Conservation (phyloP, 192 early-diverging fungal species). For the Blastocladiella britannica region DNA sequence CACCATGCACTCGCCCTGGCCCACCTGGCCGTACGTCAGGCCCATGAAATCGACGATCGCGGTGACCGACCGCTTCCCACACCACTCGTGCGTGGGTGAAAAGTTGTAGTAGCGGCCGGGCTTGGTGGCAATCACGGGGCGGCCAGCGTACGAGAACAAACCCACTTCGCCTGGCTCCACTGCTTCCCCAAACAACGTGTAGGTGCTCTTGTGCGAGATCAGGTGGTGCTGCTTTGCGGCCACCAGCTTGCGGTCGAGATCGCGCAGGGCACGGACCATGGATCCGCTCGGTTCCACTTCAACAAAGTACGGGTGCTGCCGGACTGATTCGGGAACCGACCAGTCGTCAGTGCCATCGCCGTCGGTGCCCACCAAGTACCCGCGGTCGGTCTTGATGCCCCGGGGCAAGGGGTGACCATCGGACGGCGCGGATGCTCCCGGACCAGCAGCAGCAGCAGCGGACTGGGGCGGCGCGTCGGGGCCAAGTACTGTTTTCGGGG, state of each 20-base stretch:
- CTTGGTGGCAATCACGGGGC: slow-evolving; percentile 14
- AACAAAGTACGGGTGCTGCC: slow-evolving; percentile 18
- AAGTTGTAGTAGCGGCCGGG: slow-evolving; percentile 23
- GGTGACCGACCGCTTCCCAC: slow-evolving; percentile 11
- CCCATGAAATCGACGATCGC: slow-evolving; percentile 15
- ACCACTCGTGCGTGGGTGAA: slow-evolving; percentile 11
- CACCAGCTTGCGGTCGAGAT: slow-evolving; percentile 17
- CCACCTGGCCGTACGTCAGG: slow-evolving; percentile 20
- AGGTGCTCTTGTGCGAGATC: slow-evolving; percentile 11
- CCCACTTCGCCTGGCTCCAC: slow-evolving; percentile 20
- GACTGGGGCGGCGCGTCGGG: no score
- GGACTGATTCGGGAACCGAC: slow-evolving; percentile 15
- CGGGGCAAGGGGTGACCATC: no score
- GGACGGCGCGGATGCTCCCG: no score
- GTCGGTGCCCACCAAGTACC: no score
- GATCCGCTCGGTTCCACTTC: slow-evolving; percentile 9
- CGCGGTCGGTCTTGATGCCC: no score
- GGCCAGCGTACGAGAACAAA: slow-evolving; percentile 13
- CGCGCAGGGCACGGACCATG: slow-evolving; percentile 12
- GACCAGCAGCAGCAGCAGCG: no score
- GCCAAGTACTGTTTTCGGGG: no score
- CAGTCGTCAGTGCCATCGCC: slow-evolving; percentile 24
- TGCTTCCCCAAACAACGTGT: slow-evolving; percentile 8
- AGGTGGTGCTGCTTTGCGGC: slow-evolving; percentile 12
- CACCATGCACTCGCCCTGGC: slow-evolving; percentile 21